These are phyloP conservation scores for Aspergillus tanneri DNA, from an alignment of 2,329 filamentous ascomycete genomes.

Conservation along the genomic window DNA sequence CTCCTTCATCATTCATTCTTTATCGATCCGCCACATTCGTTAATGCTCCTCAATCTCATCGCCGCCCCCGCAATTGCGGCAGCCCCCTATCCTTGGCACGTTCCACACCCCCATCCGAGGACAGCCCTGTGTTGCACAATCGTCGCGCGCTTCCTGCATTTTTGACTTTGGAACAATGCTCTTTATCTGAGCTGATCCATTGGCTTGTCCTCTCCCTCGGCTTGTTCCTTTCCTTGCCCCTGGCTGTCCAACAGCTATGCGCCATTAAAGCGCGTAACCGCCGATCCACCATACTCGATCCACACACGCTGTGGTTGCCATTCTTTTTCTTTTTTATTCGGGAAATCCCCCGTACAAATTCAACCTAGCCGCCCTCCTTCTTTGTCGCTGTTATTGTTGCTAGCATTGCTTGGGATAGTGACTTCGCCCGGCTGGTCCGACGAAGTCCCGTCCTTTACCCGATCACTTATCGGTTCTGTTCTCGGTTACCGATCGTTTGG, in stretches of 20 bases:
- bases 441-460: conserved; percentile 24
- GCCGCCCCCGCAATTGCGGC: neutral
- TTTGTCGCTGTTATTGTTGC: conserved; percentile 7
- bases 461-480: conserved; percentile 5
- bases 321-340: conserved; percentile 6
- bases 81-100: neutral
- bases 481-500: conserved; percentile 1
- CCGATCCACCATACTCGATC: conserved; percentile 10
- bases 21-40: neutral
- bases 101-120: neutral
- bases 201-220: conserved; percentile 3
- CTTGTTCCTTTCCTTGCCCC: conserved; percentile 1
- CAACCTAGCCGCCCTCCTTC: neutral
- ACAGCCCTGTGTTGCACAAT: neutral
- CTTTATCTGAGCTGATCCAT: conserved; percentile 14
- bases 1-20: conserved; percentile 5
- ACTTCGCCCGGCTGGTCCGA: conserved; percentile 39
- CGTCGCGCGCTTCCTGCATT: neutral
- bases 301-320: neutral
- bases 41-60: neutral
- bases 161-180: conserved; percentile 5
- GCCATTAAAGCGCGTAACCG: conserved; percentile 16
- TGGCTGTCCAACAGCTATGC: conserved; percentile 17
- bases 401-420: conserved; percentile 16
- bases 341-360: conserved; percentile 1